These are phyloP conservation scores for Coemansia sp. DNA, from an alignment of 192 early-diverging fungal species.

Conservation along the genomic window DNA sequence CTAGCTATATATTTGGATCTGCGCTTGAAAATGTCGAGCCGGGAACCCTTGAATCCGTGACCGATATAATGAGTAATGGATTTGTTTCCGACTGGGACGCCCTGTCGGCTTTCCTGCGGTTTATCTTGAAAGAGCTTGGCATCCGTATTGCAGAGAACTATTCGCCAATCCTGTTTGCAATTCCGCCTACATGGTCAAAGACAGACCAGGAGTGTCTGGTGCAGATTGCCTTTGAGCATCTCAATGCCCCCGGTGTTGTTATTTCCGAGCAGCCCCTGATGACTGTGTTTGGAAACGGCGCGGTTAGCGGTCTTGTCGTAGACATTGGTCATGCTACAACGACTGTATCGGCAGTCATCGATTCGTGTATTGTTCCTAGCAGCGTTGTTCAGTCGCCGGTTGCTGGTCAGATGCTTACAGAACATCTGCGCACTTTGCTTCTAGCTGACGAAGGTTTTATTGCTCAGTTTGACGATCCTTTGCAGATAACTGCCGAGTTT, in stretches of 20 bases:
- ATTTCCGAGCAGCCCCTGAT: conserved; percentile 82
- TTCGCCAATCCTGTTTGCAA: conserved; percentile 69
- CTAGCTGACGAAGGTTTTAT: conserved; percentile 51
- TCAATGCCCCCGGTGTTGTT: conserved; percentile 81
- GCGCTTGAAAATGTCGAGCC: conserved; percentile 33
- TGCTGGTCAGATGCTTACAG: conserved; percentile 68
- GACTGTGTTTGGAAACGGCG: conserved; percentile 74
- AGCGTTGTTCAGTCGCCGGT: conserved; percentile 62
- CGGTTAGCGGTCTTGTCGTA: conserved; percentile 78
- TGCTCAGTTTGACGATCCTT: conserved; percentile 43
- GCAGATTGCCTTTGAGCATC: conserved; percentile 89
- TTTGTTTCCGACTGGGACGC: conserved; percentile 70
- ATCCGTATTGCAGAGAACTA: conserved; percentile 76
- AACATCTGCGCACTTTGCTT: conserved; percentile 61
- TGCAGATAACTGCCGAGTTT: conserved; percentile 56
- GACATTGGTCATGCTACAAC: conserved; percentile 89
- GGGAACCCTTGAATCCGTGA: conserved; percentile 27
- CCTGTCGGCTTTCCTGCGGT: conserved; percentile 70
- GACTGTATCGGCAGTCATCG: conserved; percentile 77
- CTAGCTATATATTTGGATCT: conserved; percentile 41
- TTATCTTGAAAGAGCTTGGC: conserved; percentile 73
- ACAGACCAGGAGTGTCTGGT: conserved; percentile 73
- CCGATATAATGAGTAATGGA: conserved; percentile 59
- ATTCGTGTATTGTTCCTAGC: conserved; percentile 63
- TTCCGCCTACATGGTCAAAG: conserved; percentile 83